A percentile compares a stretch with the other conserved stretches of the same genome.
Evolutionary conservation across 2,329 filamentous ascomycete species (phyloP).

Genomic region (Aspergillus sp.): DNA sequence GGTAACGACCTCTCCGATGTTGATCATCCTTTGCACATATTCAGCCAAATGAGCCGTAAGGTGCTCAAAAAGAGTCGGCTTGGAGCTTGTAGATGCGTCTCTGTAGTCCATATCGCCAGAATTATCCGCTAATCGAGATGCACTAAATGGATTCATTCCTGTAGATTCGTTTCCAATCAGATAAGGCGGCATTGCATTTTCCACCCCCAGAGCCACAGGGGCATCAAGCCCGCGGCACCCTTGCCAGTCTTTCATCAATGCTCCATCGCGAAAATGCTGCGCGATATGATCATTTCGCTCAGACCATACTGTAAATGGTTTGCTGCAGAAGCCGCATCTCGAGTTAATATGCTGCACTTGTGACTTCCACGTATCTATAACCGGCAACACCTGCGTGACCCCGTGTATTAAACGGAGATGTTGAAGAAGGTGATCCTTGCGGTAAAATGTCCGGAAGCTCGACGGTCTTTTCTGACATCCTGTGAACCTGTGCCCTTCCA

Average conservation of each 20-base stretch:
- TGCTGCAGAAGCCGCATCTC: constrained; percentile 36
- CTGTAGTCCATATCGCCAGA: background rate
- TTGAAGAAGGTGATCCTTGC: constrained; percentile 59
- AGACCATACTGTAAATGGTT: constrained; percentile 32
- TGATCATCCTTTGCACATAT: constrained; percentile 24
- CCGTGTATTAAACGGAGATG: constrained; percentile 58
- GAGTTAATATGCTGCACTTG: constrained; percentile 50
- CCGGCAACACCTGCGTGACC: constrained; percentile 41
- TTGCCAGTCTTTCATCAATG: constrained; percentile 36
- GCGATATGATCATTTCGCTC: constrained; percentile 38
- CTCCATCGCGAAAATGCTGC: constrained; percentile 34
- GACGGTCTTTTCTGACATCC: constrained; percentile 54
- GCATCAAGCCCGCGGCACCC: constrained; percentile 33
- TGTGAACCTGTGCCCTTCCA: constrained; percentile 53
- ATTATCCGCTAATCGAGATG: background rate
- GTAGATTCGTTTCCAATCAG: constrained; percentile 33
- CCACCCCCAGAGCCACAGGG: constrained; percentile 34
- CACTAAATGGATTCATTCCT: constrained; percentile 16
- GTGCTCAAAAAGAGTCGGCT: constrained; percentile 7
- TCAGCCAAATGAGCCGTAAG: constrained; percentile 22
- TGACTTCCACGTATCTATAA: constrained; percentile 53
- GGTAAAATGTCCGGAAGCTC: constrained; percentile 56
- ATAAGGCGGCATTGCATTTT: constrained; percentile 40
- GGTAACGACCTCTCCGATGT: constrained; percentile 22
- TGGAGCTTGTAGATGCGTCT: no score